A percentile compares a stretch with the other conserved stretches of the same genome.
Conservation (phyloP, 1,139 yeast species). For the Zygoascus hellenicus region DNA sequence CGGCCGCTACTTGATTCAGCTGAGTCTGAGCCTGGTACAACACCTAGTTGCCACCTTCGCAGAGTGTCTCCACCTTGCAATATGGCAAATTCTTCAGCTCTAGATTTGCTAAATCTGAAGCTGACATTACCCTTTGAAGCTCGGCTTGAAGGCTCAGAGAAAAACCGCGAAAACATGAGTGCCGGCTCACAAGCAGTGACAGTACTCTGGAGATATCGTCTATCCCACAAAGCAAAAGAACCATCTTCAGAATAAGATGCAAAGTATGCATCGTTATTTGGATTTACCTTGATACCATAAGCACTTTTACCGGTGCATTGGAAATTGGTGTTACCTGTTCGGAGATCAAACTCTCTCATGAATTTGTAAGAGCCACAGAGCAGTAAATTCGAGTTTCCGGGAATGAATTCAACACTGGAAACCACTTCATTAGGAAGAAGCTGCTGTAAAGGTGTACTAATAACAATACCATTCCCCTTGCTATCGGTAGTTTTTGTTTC, state of each 20-base stretch:
- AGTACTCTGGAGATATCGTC: constrained; percentile 50
- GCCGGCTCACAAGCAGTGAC: constrained; percentile 45
- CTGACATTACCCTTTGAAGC: constrained; percentile 45
- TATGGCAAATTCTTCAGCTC: constrained; percentile 72
- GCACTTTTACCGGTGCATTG: constrained; percentile 76
- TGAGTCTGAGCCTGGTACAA: constrained; percentile 38
- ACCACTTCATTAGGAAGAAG: constrained; percentile 72
- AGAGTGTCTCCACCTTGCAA: constrained; percentile 73
- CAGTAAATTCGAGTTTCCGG: constrained; percentile 51
- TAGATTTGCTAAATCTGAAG: constrained; percentile 62
- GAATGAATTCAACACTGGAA: constrained; percentile 60
- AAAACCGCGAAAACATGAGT: constrained; percentile 58
- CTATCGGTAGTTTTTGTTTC: constrained; percentile 1
- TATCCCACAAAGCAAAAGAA: constrained; percentile 79
- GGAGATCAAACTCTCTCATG: constrained; percentile 69
- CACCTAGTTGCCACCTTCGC: constrained; percentile 76
- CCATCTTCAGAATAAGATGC: constrained; percentile 82
- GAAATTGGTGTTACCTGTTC: constrained; percentile 62
- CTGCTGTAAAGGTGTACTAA: constrained; percentile 45
- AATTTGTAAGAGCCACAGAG: constrained; percentile 75
- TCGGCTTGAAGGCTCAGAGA: constrained; percentile 41
- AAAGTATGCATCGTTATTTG: constrained; percentile 57
- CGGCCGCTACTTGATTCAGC: not conserved
- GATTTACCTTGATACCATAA: constrained; percentile 63
- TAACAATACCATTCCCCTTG: not conserved